phyloP scores from a whole-genome alignment of 2,329 filamentous ascomycete genomes.

The Fusarium phyllophilum region DNA sequence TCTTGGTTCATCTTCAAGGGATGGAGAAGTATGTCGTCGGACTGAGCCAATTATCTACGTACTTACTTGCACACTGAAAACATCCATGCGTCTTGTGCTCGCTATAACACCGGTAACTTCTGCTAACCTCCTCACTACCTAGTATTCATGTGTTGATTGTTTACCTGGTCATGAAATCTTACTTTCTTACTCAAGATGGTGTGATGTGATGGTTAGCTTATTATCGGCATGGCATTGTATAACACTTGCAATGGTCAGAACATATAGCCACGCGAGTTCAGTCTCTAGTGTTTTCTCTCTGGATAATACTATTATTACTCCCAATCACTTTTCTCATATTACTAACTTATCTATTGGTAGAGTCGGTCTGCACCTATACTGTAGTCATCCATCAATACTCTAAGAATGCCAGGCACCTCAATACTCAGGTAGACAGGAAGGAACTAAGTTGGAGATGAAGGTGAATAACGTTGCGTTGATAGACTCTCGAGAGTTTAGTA shows the following conservation, averaged over 20 bases:
- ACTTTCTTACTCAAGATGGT: background rate
- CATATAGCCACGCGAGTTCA: background rate
- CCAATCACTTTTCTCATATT: background rate
- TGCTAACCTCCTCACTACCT: background rate
- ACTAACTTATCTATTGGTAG: background rate
- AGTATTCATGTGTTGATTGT: background rate
- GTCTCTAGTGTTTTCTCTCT: background rate
- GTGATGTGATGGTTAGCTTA: background rate
- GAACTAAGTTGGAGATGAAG: background rate
- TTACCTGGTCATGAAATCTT: background rate
- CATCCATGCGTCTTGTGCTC: background rate
- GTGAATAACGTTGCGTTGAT: background rate
- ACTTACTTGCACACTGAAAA: background rate
- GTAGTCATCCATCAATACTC: background rate
- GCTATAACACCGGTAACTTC: slow-evolving; percentile 6
- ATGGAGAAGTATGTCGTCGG: background rate
- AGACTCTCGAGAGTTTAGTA: background rate
- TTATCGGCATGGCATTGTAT: background rate
- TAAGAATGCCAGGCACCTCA: background rate
- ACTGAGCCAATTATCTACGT: background rate
- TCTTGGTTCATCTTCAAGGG: slow-evolving; percentile 5
- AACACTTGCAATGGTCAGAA: background rate
- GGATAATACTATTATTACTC: background rate
- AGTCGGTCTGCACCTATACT: background rate
- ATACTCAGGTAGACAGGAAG: background rate